Percentiles rank a stretch among this genome's conserved stretches.
phyloP scores from a whole-genome alignment of 495 filamentous ascomycete species.

The Xylaria castorea region DNA sequence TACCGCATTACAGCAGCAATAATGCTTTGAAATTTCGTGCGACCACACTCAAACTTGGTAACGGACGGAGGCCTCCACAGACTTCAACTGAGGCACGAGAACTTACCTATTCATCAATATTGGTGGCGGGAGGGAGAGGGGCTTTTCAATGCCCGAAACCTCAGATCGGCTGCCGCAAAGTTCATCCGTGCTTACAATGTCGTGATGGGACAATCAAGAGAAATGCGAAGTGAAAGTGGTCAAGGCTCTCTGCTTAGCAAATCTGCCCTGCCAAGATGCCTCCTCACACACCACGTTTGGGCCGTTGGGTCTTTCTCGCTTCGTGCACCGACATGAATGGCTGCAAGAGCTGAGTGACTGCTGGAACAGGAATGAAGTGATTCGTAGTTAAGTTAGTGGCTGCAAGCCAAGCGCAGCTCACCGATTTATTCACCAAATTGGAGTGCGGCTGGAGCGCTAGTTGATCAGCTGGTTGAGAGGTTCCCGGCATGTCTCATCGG shows the following conservation, averaged over 20 bases:
- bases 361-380: neutral
- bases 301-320: conserved; percentile 12
- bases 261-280: conserved; percentile 26
- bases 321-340: conserved; percentile 20
- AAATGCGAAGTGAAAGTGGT: neutral
- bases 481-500: neutral
- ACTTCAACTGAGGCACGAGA: neutral
- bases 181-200: conserved; percentile 25
- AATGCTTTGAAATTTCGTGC: neutral
- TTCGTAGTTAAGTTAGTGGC: neutral
- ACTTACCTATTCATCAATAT: neutral
- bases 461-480: conserved; percentile 17
- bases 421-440: neutral
- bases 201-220: neutral
- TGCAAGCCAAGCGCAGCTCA: neutral
- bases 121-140: neutral
- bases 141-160: neutral
- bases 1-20: neutral
- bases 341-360: neutral
- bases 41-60: neutral
- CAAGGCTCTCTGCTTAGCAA: neutral
- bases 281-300: neutral
- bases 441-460: conserved; percentile 28
- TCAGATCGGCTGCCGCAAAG: neutral
- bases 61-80: neutral